A percentile compares a stretch with the other conserved stretches of the same genome.
These are phyloP conservation scores for Arachis monticola DNA, from an alignment of 331 rosid species.

Conservation along the genomic window DNA sequence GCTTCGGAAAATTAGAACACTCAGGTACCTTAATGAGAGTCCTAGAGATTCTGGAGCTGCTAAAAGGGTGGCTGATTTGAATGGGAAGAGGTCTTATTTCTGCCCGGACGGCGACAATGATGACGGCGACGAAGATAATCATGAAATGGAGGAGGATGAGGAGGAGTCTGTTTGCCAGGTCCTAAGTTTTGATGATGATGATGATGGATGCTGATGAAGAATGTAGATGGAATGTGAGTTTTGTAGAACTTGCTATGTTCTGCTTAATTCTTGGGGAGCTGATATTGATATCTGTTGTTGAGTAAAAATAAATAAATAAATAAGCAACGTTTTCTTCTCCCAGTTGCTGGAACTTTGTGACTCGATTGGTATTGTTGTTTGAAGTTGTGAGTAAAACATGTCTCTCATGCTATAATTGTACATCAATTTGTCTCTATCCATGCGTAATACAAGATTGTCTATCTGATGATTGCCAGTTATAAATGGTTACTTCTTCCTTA, in stretches of 20 bases:
- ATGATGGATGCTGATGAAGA: slow-evolving; percentile 24
- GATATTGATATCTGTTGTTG: slow-evolving; percentile 45
- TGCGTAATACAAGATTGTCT: slow-evolving; percentile 8
- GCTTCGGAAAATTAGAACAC: slow-evolving; percentile 71
- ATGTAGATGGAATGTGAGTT: not conserved
- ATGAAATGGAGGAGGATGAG: slow-evolving; percentile 13
- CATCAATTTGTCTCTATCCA: not conserved
- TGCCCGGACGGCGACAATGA: slow-evolving; percentile 38
- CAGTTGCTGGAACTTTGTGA: not conserved
- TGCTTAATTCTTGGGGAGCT: slow-evolving; percentile 30
- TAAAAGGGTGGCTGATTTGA: slow-evolving; percentile 70
- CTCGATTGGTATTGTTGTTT: not conserved
- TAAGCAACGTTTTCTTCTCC: slow-evolving; percentile 17
- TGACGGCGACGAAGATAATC: slow-evolving; percentile 34
- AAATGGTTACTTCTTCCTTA: slow-evolving; percentile 2
- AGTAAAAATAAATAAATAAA: slow-evolving; percentile 23
- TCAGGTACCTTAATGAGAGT: slow-evolving; percentile 52
- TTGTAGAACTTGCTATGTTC: slow-evolving; percentile 35
- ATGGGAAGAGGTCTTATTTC: slow-evolving; percentile 57
- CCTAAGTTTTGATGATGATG: slow-evolving; percentile 67
- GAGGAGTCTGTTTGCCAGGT: slow-evolving; percentile 58
- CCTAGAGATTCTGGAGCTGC: slow-evolving; percentile 93
- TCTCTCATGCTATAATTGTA: slow-evolving; percentile 34
- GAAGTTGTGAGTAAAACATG: slow-evolving; percentile 16
- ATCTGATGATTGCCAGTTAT: not conserved